Evolutionary conservation across 2,329 filamentous ascomycete genomes (phyloP), one percentile per base, ranked within the genome.

Genomic region (Aspergillus piperis): DNA sequence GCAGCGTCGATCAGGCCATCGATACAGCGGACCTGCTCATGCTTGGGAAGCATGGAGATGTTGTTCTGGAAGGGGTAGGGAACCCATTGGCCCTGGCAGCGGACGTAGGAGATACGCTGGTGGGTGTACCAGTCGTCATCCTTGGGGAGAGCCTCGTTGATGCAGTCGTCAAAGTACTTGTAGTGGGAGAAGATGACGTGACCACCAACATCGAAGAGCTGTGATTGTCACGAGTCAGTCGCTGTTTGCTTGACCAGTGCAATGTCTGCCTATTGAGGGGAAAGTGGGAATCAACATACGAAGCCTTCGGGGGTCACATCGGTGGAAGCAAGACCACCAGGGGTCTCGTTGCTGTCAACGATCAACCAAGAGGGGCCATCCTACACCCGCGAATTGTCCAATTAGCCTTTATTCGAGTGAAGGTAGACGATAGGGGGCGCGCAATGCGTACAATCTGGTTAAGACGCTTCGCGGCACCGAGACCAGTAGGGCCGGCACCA

Each of bases 61-160:
- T 99, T 99, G 88, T 98, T 99, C 84, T 99, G 95, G 89, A 99
- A 97, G 66, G 95, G 95, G 82, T 99, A 99, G 57, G 95, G 94
- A 60, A 99, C 95, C 95, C 95, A 99, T 75, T 92, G 85, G 68
- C 86, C 85, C 88, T 96, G 94, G 89, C 92, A 97, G 76, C 95
- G 93, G 70, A 99, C 94, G 78, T 99, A 99, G 65, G 95, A 99
- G 81, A 99, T 95, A 77, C 95, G 93, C 85, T 99, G 90, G 84
- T 99, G 95, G 67, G 88, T 91, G 82, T 90, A 98, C 95, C 95
- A 99, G 83, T 99, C 95, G 62, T 91, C 89, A 61, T 92, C 87
- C 75, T 92, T 92, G 72, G 95, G 95, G 44, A 99, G 88, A 56
- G 95, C 95, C 85, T 99, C 95, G 78, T 98, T 87, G 76, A 99